Conservation (phyloP, 345 rosid species). For the Jatropha curcas region DNA sequence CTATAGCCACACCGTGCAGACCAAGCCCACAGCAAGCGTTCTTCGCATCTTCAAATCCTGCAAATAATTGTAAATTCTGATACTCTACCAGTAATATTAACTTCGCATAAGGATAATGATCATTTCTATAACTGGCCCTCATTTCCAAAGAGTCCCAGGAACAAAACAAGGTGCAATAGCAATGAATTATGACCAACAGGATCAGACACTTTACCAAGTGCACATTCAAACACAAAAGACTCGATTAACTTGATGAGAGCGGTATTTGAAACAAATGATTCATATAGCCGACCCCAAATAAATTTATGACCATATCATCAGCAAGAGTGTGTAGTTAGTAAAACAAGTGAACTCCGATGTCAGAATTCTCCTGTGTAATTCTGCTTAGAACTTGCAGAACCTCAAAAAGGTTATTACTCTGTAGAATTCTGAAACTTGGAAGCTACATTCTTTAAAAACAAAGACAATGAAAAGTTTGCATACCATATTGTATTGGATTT, state of each 20-base stretch:
- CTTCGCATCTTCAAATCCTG: slow-evolving; percentile 46
- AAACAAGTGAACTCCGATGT: neutral
- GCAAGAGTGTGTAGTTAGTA: neutral
- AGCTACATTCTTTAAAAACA: neutral
- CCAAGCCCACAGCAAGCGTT: slow-evolving; percentile 65
- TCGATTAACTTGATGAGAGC: too few relatives aligned
- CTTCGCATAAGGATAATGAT: too few relatives aligned
- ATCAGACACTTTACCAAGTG: neutral
- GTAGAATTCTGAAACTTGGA: neutral
- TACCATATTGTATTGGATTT: slow-evolving; percentile 43
- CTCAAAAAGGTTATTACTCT: neutral
- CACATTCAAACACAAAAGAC: neutral
- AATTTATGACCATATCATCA: too few relatives aligned
- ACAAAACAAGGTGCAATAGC: neutral
- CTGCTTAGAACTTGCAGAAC: neutral
- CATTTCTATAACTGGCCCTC: neutral
- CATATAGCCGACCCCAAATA: too few relatives aligned
- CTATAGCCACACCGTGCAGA: slow-evolving; percentile 38
- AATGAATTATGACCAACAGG: neutral
- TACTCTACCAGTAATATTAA: neutral
- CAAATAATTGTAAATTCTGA: neutral
- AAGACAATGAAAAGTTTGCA: neutral
- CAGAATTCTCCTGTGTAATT: neutral
- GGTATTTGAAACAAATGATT: too few relatives aligned
- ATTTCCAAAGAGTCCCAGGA: neutral